phyloP scores from a whole-genome alignment of 1,139 yeast genomes.

The Suhomyces atakaporum region DNA sequence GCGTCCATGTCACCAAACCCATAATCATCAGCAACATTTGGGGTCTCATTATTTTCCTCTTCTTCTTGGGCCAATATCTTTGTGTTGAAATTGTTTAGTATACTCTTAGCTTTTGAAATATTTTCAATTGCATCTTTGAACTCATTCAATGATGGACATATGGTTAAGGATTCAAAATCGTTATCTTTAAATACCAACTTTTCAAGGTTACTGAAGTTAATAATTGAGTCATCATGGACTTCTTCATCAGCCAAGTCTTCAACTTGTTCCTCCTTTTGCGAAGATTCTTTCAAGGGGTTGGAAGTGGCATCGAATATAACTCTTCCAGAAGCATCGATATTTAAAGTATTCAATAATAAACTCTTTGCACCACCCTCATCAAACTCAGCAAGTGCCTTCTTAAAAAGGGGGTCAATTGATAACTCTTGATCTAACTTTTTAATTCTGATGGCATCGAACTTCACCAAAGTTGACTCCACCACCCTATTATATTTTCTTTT shows the following conservation, averaged over 20 bases:
- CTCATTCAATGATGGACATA: constrained; percentile 66
- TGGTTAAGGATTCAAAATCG: constrained; percentile 39
- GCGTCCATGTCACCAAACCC: constrained; percentile 32
- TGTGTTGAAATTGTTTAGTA: constrained; percentile 19
- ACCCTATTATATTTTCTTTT: constrained; percentile 43
- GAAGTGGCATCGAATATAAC: constrained; percentile 64
- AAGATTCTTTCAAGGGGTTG: constrained; percentile 21
- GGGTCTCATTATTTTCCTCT: constrained; percentile 7
- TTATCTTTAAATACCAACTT: constrained; percentile 31
- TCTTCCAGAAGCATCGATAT: constrained; percentile 57
- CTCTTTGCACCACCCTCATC: constrained; percentile 97
- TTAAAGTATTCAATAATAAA: constrained; percentile 69
- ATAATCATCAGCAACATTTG: constrained; percentile 23
- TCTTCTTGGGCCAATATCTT: constrained; percentile 32
- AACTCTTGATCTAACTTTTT: constrained; percentile 77
- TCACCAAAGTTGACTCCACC: constrained; percentile 48
- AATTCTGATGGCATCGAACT: constrained; percentile 61
- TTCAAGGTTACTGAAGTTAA: constrained; percentile 24
- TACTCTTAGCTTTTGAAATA: constrained; percentile 53
- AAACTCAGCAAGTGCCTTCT: constrained; percentile 86
- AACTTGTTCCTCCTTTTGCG: constrained; percentile 15
- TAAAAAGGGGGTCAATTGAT: constrained; percentile 83
- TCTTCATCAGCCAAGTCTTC: constrained; percentile 15
- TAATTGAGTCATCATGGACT: constrained; percentile 10
- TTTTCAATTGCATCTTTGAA: constrained; percentile 61